Evolutionary conservation across 352 stramenopile genomes (phyloP).

Genomic region (Pythium angustatum): DNA sequence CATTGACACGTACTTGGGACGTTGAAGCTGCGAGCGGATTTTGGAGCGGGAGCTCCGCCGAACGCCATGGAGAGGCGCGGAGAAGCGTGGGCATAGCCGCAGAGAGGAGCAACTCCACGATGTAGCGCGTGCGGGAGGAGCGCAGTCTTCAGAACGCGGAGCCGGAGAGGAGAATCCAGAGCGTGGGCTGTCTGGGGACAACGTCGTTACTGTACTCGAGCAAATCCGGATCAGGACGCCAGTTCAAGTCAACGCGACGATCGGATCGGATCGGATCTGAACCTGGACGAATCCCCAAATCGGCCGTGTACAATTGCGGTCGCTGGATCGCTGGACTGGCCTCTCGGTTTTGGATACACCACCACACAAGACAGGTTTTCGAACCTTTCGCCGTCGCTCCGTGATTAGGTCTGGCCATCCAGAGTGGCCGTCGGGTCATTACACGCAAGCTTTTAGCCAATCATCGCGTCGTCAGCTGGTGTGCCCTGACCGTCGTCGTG

Average conservation of each 20-base stretch:
- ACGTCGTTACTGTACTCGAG: no score
- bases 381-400: background rate
- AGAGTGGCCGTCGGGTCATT: conserved; percentile 10
- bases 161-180: no score
- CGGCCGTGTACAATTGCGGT: no score
- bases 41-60: background rate
- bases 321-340: conserved; percentile 20
- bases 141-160: no score
- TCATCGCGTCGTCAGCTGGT: background rate
- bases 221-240: conserved; percentile 4
- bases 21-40: conserved; percentile 8
- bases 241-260: conserved; percentile 12
- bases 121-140: background rate
- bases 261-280: background rate
- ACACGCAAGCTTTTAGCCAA: conserved; percentile 13
- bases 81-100: conserved; percentile 14
- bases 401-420: background rate
- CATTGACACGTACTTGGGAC: conserved; percentile 5
- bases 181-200: no score
- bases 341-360: conserved; percentile 18
- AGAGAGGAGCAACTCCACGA: background rate
- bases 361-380: background rate
- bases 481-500: conserved; percentile 6
- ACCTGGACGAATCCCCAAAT: no score
- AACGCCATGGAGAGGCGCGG: conserved; percentile 17